Evolutionary conservation across 352 stramenopile species (phyloP).

Genomic region (Elongisporangium senticosum): DNA sequence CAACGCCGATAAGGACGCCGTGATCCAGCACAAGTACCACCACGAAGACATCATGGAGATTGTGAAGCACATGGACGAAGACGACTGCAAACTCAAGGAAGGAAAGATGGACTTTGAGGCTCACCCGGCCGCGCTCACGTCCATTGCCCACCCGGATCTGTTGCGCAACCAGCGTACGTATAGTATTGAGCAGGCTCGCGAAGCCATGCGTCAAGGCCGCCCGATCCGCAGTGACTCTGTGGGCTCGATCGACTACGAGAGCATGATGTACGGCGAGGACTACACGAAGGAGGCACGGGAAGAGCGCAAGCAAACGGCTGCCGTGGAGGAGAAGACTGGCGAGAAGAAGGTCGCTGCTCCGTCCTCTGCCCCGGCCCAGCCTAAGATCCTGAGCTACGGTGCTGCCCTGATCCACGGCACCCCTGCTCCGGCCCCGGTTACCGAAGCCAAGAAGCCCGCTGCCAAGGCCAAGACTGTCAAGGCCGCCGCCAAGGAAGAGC

Average conservation of each 20-base stretch:
- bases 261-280: slow-evolving; percentile 88
- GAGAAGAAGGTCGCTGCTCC: slow-evolving; percentile 1
- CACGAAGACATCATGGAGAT: slow-evolving; percentile 91
- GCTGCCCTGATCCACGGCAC: slow-evolving; percentile 76
- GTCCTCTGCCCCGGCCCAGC: neutral
- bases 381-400: slow-evolving; percentile 65
- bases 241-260: slow-evolving; percentile 85
- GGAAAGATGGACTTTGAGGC: slow-evolving; percentile 82
- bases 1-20: slow-evolving; percentile 22
- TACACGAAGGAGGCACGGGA: slow-evolving; percentile 85
- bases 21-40: slow-evolving; percentile 69
- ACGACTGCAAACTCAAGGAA: slow-evolving; percentile 62
- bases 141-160: slow-evolving; percentile 78
- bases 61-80: slow-evolving; percentile 88
- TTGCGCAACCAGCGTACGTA: slow-evolving; percentile 89
- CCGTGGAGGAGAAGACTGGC: slow-evolving; percentile 1
- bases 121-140: slow-evolving; percentile 70
- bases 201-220: slow-evolving; percentile 84
- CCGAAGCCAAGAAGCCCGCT: slow-evolving; percentile 42
- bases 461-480: slow-evolving; percentile 30
- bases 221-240: slow-evolving; percentile 86
- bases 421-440: slow-evolving; percentile 27
- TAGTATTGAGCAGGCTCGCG: slow-evolving; percentile 89
- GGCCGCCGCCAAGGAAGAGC: slow-evolving; percentile 24
- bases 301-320: slow-evolving; percentile 49